Evolutionary conservation across 2,329 filamentous ascomycete species (phyloP).

Genomic region (Cephalotrichum gorgonifer): DNA sequence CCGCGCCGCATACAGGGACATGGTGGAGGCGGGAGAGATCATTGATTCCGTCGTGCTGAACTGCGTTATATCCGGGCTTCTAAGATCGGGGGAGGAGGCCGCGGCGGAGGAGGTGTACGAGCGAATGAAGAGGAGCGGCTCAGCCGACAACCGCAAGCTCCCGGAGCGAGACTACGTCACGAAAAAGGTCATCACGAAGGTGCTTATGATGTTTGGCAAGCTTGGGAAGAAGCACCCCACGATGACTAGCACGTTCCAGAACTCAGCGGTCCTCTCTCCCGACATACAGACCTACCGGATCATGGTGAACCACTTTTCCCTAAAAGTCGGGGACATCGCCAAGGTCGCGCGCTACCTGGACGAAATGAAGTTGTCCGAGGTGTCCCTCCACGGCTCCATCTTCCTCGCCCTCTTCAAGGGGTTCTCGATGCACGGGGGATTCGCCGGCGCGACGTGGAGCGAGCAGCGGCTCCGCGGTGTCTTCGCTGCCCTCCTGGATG

Average conservation of each 20-base stretch:
- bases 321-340: conserved; percentile 58
- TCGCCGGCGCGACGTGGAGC: conserved; percentile 55
- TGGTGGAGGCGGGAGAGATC: conserved; percentile 77
- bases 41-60: conserved; percentile 84
- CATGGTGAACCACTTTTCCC: conserved; percentile 64
- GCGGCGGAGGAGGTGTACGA: conserved; percentile 74
- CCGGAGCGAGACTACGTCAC: conserved; percentile 35
- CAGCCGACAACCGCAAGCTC: conserved; percentile 21
- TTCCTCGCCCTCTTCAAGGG: conserved; percentile 77
- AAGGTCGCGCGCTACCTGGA: conserved; percentile 61
- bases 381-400: conserved; percentile 64
- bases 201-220: conserved; percentile 46
- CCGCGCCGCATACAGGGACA: conserved; percentile 66
- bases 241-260: conserved; percentile 45
- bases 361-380: conserved; percentile 64
- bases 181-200: conserved; percentile 39
- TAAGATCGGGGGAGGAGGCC: conserved; percentile 63
- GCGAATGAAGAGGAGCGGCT: conserved; percentile 63
- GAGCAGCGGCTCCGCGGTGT: conserved; percentile 55
- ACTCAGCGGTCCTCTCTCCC: conserved; percentile 55
- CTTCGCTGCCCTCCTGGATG: conserved; percentile 52
- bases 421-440: conserved; percentile 63
- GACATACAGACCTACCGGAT: conserved; percentile 72
- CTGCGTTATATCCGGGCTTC: conserved; percentile 68
- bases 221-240: conserved; percentile 44